These are phyloP conservation scores for Aegilops speltoides DNA, from an alignment of 176 grass and related monocot species.

Conservation along the genomic window DNA sequence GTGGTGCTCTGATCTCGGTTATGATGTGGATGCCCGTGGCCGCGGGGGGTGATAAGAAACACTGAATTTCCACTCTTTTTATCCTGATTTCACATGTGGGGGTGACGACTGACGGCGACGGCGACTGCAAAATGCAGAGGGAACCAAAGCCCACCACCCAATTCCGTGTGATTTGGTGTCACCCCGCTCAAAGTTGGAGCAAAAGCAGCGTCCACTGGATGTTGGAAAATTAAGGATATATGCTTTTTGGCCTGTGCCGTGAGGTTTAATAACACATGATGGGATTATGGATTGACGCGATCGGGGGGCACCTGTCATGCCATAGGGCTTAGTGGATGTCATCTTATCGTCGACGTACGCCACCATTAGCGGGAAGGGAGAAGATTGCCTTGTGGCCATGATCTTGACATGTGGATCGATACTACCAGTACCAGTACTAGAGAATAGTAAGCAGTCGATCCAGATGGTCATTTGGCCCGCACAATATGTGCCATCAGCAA, in stretches of 20 bases:
- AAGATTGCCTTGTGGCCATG: slow-evolving; percentile 22
- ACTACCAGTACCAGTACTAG: neutral
- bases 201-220: slow-evolving; percentile 28
- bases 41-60: slow-evolving; percentile 32
- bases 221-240: slow-evolving; percentile 23
- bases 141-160: neutral
- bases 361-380: neutral
- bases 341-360: slow-evolving; percentile 15
- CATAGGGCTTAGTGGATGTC: slow-evolving; percentile 32
- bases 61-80: slow-evolving; percentile 21
- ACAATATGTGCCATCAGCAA: neutral
- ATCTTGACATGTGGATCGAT: slow-evolving; percentile 28
- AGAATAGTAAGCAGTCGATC: neutral
- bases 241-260: slow-evolving; percentile 23
- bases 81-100: slow-evolving; percentile 10
- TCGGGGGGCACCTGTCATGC: slow-evolving; percentile 27
- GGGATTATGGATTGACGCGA: slow-evolving; percentile 17
- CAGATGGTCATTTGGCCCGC: neutral
- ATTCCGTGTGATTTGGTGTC: neutral
- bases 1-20: slow-evolving; percentile 9
- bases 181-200: slow-evolving; percentile 1
- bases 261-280: slow-evolving; percentile 27
- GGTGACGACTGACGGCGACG: slow-evolving; percentile 11
- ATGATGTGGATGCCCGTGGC: slow-evolving; percentile 32
- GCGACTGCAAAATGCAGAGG: neutral